phyloP scores from a whole-genome alignment of 2,329 filamentous ascomycete species.

The Atkinsonella hypoxylon region DNA sequence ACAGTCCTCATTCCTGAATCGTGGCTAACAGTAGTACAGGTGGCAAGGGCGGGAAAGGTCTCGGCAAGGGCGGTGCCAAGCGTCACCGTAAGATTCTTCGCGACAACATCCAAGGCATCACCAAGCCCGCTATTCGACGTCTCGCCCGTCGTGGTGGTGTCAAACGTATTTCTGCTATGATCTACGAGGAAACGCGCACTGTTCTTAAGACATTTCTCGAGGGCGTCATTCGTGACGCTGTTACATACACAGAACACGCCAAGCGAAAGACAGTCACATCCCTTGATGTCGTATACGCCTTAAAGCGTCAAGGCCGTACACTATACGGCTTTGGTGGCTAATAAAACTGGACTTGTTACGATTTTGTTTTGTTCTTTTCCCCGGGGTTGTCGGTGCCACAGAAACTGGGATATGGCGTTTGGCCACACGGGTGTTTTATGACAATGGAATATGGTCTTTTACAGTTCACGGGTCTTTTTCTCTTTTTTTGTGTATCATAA shows the following conservation, averaged over 20 bases:
- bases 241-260: slow-evolving; percentile 70
- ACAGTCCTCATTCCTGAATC: too few species aligned
- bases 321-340: slow-evolving; percentile 88
- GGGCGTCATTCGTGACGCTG: slow-evolving; percentile 62
- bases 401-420: slow-evolving; percentile 6
- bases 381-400: not conserved
- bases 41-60: slow-evolving; percentile 93
- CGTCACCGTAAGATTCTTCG: slow-evolving; percentile 98
- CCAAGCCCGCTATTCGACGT: slow-evolving; percentile 96
- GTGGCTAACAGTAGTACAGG: slow-evolving; percentile 46
- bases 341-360: slow-evolving; percentile 18
- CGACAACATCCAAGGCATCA: slow-evolving; percentile 99
- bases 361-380: slow-evolving; percentile 14
- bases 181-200: slow-evolving; percentile 68
- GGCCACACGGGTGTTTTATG: slow-evolving; percentile 25
- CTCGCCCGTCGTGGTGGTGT: slow-evolving; percentile 98
- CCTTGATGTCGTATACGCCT: slow-evolving; percentile 54
- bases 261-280: slow-evolving; percentile 71
- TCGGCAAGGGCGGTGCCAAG: slow-evolving; percentile 97
- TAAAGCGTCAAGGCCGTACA: slow-evolving; percentile 61
- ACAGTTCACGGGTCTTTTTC: slow-evolving; percentile 13
- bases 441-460: slow-evolving; percentile 22
- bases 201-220: slow-evolving; percentile 70
- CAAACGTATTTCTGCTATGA: slow-evolving; percentile 98
- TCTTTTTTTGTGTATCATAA: slow-evolving; percentile 27